Conservation (phyloP, 2,329 filamentous ascomycete genomes). For the Gnomoniopsis smithogilvyi region DNA sequence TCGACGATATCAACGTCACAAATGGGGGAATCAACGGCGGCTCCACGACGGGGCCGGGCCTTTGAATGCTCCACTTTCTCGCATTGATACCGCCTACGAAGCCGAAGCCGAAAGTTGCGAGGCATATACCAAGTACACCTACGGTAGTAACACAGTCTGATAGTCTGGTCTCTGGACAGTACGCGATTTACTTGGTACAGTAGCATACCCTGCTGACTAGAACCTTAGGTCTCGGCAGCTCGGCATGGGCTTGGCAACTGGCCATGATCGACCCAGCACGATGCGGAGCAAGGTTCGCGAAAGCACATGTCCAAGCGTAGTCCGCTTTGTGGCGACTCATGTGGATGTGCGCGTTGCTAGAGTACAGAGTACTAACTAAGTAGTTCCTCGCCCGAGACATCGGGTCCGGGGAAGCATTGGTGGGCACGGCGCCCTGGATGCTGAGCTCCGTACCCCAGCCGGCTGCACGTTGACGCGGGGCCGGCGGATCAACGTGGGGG, state of each 20-base stretch:
- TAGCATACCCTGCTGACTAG: neutral
- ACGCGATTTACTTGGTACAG: neutral
- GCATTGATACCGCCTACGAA: neutral
- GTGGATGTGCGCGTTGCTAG: too few species aligned
- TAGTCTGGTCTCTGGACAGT: neutral
- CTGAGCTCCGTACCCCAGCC: neutral
- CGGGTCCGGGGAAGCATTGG: neutral
- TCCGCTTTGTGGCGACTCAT: neutral
- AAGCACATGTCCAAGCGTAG: neutral
- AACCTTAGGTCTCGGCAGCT: constrained; percentile 6
- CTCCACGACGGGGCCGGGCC: constrained; percentile 4
- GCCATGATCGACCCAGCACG: constrained; percentile 2
- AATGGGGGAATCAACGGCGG: neutral
- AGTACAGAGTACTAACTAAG: too few species aligned
- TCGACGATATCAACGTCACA: constrained; percentile 17
- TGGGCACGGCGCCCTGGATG: neutral
- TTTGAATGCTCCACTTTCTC: constrained; percentile 1
- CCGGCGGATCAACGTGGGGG: constrained; percentile 5
- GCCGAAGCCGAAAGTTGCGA: neutral
- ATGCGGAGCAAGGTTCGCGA: neutral
- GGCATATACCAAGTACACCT: too few species aligned
- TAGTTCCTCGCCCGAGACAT: neutral
- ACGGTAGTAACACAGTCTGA: too few species aligned
- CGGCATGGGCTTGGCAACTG: constrained; percentile 14
- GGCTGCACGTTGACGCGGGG: neutral